Percentiles rank a stretch among this genome's conserved stretches.
These are phyloP conservation scores for Gleditsia sinensis DNA, from an alignment of 306 rosid genomes.

Conservation along the genomic window DNA sequence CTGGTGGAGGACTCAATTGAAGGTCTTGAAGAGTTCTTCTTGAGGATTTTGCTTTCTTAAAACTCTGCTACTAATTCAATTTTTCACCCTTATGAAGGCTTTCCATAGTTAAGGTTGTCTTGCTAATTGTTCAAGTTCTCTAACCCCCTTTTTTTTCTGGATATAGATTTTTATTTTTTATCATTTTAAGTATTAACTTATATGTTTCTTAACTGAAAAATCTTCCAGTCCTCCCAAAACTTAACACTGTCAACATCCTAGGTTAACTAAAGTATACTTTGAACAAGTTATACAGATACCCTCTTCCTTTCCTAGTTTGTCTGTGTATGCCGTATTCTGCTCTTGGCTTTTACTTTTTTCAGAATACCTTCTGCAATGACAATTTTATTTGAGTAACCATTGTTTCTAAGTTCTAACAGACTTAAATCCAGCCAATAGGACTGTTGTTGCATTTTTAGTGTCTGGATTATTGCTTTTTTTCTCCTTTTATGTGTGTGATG, in stretches of 20 bases:
- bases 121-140: background rate
- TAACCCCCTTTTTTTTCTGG: background rate
- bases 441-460: slow-evolving; percentile 6
- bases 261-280: slow-evolving; percentile 2
- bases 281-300: background rate
- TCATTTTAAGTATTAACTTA: background rate
- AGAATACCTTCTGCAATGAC: background rate
- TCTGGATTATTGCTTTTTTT: slow-evolving; percentile 8
- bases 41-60: background rate
- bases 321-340: background rate
- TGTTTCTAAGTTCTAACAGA: background rate
- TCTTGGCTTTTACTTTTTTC: background rate
- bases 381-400: background rate
- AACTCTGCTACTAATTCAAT: background rate
- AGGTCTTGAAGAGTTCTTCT: background rate
- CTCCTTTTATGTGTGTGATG: background rate
- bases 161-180: background rate
- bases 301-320: background rate
- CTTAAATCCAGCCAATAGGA: background rate
- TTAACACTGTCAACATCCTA: background rate
- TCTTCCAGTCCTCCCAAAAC: background rate
- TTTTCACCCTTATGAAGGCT: background rate
- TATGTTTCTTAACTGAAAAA: background rate
- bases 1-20: background rate
- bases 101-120: background rate